A percentile compares a stretch with the other conserved stretches of the same genome.
Conservation (phyloP, 1,284 basidiomycete species). For the Porogramme epimiltina region DNA sequence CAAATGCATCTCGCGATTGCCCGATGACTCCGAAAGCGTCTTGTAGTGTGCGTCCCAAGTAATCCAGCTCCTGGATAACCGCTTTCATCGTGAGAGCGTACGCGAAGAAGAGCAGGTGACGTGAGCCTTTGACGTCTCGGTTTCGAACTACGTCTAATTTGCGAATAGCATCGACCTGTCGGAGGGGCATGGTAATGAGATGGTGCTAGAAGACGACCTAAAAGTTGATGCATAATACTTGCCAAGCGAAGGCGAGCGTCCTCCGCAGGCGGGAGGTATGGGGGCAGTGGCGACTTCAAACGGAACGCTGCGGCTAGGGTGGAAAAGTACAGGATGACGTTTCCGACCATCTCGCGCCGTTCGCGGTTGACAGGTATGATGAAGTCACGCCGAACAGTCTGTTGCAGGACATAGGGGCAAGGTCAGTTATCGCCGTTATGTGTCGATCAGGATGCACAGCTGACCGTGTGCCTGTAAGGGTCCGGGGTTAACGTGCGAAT, state of each 20-base stretch:
- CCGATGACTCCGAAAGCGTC: constrained; percentile 89
- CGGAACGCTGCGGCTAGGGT: constrained; percentile 86
- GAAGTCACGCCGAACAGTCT: constrained; percentile 83
- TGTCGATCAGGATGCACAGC: constrained; percentile 21
- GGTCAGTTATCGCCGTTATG: not conserved
- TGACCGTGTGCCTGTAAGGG: constrained; percentile 62
- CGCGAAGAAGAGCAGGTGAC: constrained; percentile 90
- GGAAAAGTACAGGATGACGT: constrained; percentile 91
- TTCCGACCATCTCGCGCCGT: constrained; percentile 90
- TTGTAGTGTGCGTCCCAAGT: constrained; percentile 77
- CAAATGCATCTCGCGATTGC: constrained; percentile 43
- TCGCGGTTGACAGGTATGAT: constrained; percentile 87
- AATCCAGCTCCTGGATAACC: constrained; percentile 85
- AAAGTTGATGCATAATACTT: constrained; percentile 23
- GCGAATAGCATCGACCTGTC: constrained; percentile 78
- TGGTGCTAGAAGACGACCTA: not conserved
- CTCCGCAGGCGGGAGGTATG: constrained; percentile 93
- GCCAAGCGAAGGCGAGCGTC: constrained; percentile 80
- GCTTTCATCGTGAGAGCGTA: constrained; percentile 94
- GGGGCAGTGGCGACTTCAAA: constrained; percentile 89
- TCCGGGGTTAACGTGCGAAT: constrained; percentile 8
- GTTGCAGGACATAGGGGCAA: constrained; percentile 3
- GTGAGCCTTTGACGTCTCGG: constrained; percentile 71
- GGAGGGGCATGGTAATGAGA: not conserved
- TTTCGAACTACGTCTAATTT: constrained; percentile 82